Conservation (phyloP, 148 eudicot species). For the Oxyria digyna region DNA sequence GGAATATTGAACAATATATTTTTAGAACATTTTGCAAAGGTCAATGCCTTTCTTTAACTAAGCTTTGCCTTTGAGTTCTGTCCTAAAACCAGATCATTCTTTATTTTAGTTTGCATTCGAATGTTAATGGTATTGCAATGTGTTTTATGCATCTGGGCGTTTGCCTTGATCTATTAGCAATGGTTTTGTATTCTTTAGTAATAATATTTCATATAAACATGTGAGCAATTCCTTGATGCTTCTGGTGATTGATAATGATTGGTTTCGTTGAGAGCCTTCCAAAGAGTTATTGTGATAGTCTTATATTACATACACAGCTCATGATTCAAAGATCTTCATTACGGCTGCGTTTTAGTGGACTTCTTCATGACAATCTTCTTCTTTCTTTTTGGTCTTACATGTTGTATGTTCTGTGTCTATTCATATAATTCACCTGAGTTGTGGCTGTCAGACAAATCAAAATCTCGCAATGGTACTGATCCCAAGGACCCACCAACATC, state of each 20-base stretch:
- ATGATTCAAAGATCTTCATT: not conserved
- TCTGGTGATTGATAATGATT: conserved; percentile 1
- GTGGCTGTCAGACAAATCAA: not conserved
- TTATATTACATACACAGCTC: not conserved
- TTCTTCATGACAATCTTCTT: not conserved
- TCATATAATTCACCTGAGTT: not conserved
- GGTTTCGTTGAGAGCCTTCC: not conserved
- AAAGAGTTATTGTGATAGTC: not conserved
- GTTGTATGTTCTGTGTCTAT: not conserved
- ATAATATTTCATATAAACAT: not conserved
- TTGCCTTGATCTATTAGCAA: not conserved
- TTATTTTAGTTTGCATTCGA: not conserved
- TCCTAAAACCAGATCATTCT: not conserved
- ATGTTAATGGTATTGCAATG: not conserved
- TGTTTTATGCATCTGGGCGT: not conserved
- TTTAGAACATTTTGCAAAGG: not conserved
- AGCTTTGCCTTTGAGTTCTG: not conserved
- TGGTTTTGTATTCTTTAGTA: not conserved
- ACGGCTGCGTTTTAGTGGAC: not conserved
- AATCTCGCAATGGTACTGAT: conserved; percentile 6
- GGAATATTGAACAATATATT: not conserved
- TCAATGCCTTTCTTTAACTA: not conserved
- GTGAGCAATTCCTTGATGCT: not conserved
- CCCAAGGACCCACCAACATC: conserved; percentile 26
- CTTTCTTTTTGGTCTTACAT: not conserved